These are phyloP conservation scores for Striga asiatica DNA, from an alignment of 257 asterid species.

Conservation along the genomic window DNA sequence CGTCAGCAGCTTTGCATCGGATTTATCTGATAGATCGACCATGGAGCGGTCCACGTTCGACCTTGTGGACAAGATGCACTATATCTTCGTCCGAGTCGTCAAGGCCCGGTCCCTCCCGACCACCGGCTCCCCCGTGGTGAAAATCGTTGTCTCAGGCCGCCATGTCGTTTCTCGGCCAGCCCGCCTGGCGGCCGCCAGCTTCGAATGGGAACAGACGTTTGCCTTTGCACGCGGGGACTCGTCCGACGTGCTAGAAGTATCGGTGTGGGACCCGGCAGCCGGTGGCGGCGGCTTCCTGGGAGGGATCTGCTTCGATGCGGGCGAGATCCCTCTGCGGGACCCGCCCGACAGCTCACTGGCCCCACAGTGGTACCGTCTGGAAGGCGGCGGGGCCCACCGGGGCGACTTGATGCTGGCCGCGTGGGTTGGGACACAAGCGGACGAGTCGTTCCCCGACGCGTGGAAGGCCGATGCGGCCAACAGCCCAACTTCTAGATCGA, in stretches of 20 bases:
- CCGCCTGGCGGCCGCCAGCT: conserved; percentile 37
- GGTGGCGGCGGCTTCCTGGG: conserved; percentile 59
- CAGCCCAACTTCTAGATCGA: conserved; percentile 46
- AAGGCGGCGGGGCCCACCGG: conserved; percentile 77
- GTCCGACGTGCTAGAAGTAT: conserved; percentile 57
- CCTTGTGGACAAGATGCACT: conserved; percentile 82
- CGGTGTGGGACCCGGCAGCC: conserved; percentile 60
- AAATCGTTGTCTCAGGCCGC: conserved; percentile 54
- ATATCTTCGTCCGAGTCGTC: conserved; percentile 64
- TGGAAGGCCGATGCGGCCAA: conserved; percentile 74
- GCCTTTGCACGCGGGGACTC: conserved; percentile 66
- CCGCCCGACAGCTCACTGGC: conserved; percentile 90
- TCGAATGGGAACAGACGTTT: conserved; percentile 84
- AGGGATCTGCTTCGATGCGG: conserved; percentile 80
- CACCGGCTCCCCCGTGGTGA: conserved; percentile 56
- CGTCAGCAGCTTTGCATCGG: conserved; percentile 61
- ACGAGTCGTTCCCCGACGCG: conserved; percentile 80
- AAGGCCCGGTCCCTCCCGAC: conserved; percentile 75
- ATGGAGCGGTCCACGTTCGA: conserved; percentile 73
- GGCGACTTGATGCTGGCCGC: conserved; percentile 93
- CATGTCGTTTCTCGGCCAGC: conserved; percentile 67
- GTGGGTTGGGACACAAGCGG: conserved; percentile 90
- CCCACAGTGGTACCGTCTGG: conserved; percentile 88
- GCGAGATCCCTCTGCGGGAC: conserved; percentile 75
- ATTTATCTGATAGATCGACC: conserved; percentile 40